Conservation (phyloP, 1,284 basidiomycete species). For the Austropuccinia psidii region DNA sequence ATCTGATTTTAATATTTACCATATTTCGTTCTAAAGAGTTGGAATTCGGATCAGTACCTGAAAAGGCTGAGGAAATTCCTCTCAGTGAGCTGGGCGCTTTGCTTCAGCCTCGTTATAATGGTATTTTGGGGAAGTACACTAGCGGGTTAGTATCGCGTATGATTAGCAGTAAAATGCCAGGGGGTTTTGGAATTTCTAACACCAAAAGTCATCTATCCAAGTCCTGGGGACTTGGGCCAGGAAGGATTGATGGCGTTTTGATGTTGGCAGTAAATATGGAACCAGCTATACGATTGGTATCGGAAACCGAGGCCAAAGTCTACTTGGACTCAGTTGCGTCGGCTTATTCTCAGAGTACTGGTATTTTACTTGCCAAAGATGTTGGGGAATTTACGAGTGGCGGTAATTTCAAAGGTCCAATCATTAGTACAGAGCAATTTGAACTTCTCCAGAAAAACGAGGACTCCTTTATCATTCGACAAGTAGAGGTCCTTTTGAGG, state of each 20-base stretch:
- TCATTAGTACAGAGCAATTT: constrained; percentile 97
- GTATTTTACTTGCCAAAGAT: constrained; percentile 63
- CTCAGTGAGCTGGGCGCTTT: constrained; percentile 88
- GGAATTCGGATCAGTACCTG: constrained; percentile 64
- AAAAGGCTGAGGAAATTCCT: constrained; percentile 95
- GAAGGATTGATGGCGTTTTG: constrained; percentile 81
- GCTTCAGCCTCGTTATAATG: constrained; percentile 69
- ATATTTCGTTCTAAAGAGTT: constrained; percentile 43
- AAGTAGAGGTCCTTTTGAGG: constrained; percentile 94
- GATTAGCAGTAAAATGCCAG: constrained; percentile 93
- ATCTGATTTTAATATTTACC: constrained; percentile 42
- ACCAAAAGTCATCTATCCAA: constrained; percentile 82
- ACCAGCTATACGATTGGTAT: constrained; percentile 83
- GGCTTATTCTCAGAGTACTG: constrained; percentile 74
- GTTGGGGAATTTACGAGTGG: constrained; percentile 56
- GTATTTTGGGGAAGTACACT: constrained; percentile 84
- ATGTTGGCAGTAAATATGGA: constrained; percentile 84
- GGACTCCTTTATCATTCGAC: constrained; percentile 79
- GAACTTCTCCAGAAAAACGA: constrained; percentile 89
- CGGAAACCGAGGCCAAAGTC: constrained; percentile 82
- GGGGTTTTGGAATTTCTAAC: constrained; percentile 92
- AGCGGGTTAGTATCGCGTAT: constrained; percentile 82
- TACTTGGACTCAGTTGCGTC: constrained; percentile 83
- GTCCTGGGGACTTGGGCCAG: constrained; percentile 83
- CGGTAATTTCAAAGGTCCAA: constrained; percentile 54